phyloP scores from a whole-genome alignment of 345 rosid genomes.

The Anastatica hierochuntica region DNA sequence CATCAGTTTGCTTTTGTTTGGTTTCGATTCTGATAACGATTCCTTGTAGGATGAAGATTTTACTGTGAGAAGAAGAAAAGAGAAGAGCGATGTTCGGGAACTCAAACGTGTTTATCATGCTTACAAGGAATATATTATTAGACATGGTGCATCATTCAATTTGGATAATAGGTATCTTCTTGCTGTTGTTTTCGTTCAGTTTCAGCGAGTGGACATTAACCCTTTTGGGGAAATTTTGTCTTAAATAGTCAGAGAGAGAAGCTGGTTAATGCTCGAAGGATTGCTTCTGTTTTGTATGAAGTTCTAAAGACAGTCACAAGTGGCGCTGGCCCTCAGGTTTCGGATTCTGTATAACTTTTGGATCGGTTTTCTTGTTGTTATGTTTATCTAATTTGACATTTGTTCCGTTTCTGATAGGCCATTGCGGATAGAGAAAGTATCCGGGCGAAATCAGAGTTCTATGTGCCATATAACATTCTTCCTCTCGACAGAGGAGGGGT shows the following conservation, averaged over 20 bases:
- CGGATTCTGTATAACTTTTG: not conserved
- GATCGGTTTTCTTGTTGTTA: not conserved
- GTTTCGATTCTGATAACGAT: no score
- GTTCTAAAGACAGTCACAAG: slow-evolving; percentile 52
- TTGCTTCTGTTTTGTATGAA: slow-evolving; percentile 64
- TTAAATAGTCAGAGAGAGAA: slow-evolving; percentile 39
- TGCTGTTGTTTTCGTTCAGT: not conserved
- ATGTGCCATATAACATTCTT: slow-evolving; percentile 83
- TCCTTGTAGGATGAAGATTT: slow-evolving; percentile 56
- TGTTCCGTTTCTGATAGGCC: slow-evolving; percentile 44
- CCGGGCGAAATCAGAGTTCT: slow-evolving; percentile 46
- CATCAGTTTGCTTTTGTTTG: not conserved
- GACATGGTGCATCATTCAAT: slow-evolving; percentile 40
- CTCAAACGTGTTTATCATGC: slow-evolving; percentile 64
- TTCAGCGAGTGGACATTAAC: slow-evolving; percentile 5
- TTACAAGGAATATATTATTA: slow-evolving; percentile 47
- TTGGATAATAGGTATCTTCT: slow-evolving; percentile 38
- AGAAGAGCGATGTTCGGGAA: slow-evolving; percentile 57
- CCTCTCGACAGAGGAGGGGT: slow-evolving; percentile 76
- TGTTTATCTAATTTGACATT: not conserved
- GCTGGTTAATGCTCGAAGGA: slow-evolving; percentile 46
- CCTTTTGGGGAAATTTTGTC: not conserved
- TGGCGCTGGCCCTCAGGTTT: slow-evolving; percentile 62
- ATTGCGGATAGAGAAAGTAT: slow-evolving; percentile 45
- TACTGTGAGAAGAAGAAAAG: slow-evolving; percentile 36